Evolutionary conservation across 1,284 basidiomycete species (phyloP), one percentile per base, ranked within the genome.

Genomic region (Sporisorium exsertum): DNA sequence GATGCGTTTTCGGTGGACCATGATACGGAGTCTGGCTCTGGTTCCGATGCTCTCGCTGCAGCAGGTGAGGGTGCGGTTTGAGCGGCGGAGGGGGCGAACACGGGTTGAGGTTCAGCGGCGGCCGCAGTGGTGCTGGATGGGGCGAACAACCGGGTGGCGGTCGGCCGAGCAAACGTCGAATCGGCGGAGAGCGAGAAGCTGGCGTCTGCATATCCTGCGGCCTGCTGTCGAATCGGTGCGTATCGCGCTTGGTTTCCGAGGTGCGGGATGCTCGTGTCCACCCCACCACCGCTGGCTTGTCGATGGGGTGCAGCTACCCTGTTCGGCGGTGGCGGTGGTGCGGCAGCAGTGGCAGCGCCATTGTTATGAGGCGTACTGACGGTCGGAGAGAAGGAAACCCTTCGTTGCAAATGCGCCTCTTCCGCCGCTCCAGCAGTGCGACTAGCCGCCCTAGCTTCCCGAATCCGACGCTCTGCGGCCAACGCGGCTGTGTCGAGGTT

Each of bases 401-500:
- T 27, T 32, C 29, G 18, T 9, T 10, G 27, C 24, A n/a, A 5
- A 32, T 32, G 29, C 13, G 35, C 18, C 18, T 18, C 27, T 22
- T 29, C 29, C 13, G 10, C 26, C 16, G 24, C 12, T 1, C 12
- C 26, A 47, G 24, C 45, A 4, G 3, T 2, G 10, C 40, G 40
- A 33, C 40, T 24, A 2, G 54, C 58, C 5, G 26, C 52, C 1
- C 69, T 35, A 27, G 51, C 53, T 27, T 61, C 58, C 0, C 59
- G 43, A 2, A 72, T 62, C 3, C 69, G 42, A 0, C 56, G 55
- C 20, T 72, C 69, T 13, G 52, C 56, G 6, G 59, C 63, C 10
- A 63, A 18, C 1, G 69, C 69, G 1, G 69, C 59, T 24, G 42
- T 33, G n/a, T 72, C 69, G 15, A 72, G 52, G 18, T 58, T 69